A percentile compares a stretch with the other conserved stretches of the same genome.
These are phyloP conservation scores for Yamadazyma phyllophila DNA, from an alignment of 805 yeast species.

Conservation along the genomic window DNA sequence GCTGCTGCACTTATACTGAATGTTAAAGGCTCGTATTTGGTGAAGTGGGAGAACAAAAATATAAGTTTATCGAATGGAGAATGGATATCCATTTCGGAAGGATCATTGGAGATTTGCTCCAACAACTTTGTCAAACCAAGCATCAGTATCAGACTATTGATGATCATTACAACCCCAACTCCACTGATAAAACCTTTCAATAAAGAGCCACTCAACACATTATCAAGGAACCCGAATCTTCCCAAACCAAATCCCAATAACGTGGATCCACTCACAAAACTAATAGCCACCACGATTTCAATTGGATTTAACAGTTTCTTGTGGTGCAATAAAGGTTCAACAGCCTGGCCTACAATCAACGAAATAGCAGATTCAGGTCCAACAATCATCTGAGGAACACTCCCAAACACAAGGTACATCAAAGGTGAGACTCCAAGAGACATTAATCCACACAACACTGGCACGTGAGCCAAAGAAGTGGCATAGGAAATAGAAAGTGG, in stretches of 20 bases:
- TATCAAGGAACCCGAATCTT: constrained; percentile 72
- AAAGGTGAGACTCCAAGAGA: constrained; percentile 41
- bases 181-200: constrained; percentile 45
- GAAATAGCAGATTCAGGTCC: constrained; percentile 49
- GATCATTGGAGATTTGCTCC: constrained; percentile 35
- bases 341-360: constrained; percentile 46
- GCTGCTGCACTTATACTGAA: constrained; percentile 51
- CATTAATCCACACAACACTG: constrained; percentile 38
- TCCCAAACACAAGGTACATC: constrained; percentile 40
- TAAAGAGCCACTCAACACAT: constrained; percentile 38
- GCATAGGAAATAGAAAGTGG: constrained; percentile 64
- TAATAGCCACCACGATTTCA: constrained; percentile 62
- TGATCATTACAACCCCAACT: constrained; percentile 44
- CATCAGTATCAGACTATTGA: constrained; percentile 68
- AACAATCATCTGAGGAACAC: constrained; percentile 47
- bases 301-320: constrained; percentile 34
- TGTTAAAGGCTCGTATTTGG: constrained; percentile 56
- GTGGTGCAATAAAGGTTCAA: constrained; percentile 42
- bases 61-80: constrained; percentile 69
- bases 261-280: constrained; percentile 73
- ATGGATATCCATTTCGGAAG: constrained; percentile 34
- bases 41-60: constrained; percentile 52
- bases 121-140: constrained; percentile 58
- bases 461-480: constrained; percentile 42
- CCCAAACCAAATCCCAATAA: constrained; percentile 72